These are phyloP conservation scores for Trichomonascaceae sp. DNA, from an alignment of 1,139 yeast genomes.

Conservation along the genomic window DNA sequence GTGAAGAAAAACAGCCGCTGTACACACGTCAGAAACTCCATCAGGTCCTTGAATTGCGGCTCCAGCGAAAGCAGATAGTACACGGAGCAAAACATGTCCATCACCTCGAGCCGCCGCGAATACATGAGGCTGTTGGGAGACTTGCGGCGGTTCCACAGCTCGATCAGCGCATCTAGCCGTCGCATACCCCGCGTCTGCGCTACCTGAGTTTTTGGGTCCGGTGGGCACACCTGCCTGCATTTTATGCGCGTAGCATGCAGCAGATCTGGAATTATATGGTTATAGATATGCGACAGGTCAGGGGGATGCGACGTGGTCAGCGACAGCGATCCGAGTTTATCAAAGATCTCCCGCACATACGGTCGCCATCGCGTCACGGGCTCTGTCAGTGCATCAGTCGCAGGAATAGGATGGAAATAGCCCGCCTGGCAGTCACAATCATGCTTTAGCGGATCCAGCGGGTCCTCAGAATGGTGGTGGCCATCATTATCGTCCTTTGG, in stretches of 20 bases:
- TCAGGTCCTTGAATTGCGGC: neutral
- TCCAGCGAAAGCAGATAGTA: neutral
- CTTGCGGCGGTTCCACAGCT: neutral
- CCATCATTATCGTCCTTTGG: neutral
- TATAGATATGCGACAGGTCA: neutral
- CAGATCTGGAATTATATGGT: neutral
- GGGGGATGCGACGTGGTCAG: neutral
- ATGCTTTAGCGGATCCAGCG: neutral
- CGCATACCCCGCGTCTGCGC: too few species aligned
- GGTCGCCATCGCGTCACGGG: neutral
- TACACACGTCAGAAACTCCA: neutral
- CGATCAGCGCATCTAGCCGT: neutral
- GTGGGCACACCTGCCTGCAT: neutral
- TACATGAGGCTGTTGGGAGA: neutral
- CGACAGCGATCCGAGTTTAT: neutral
- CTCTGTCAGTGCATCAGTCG: neutral
- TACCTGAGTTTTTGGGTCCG: neutral
- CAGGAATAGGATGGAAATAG: neutral
- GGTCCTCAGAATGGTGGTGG: neutral
- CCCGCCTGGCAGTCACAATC: neutral
- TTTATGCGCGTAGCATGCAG: neutral
- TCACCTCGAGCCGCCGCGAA: neutral
- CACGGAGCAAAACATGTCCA: neutral
- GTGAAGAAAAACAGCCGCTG: neutral
- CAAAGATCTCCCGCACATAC: neutral